Evolutionary conservation across 805 yeast genomes (phyloP).

Genomic region (Tetrapisispora phaffii): DNA sequence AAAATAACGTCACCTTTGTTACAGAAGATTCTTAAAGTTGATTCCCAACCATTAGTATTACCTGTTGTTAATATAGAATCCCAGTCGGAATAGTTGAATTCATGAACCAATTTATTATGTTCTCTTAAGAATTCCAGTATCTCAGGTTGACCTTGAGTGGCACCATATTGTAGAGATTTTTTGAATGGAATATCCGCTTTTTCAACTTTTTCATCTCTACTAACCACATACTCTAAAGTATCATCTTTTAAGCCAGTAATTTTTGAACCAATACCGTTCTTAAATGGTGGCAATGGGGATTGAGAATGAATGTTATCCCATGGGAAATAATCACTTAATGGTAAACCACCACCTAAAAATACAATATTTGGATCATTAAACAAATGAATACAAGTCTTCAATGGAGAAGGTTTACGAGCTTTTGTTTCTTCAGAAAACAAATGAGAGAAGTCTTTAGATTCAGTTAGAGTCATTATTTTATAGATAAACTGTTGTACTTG

Average conservation of each 20-base stretch:
- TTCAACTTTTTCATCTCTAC: conserved; percentile 34
- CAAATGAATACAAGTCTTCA: conserved; percentile 78
- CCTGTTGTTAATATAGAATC: conserved; percentile 63
- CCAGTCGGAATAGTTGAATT: conserved; percentile 56
- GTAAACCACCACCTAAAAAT: conserved; percentile 93
- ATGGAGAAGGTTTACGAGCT: conserved; percentile 65
- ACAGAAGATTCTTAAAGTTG: conserved; percentile 66
- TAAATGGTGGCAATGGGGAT: conserved; percentile 73
- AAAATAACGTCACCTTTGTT: conserved; percentile 74
- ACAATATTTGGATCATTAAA: conserved; percentile 64
- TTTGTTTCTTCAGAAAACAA: conserved; percentile 69
- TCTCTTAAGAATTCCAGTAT: conserved; percentile 57
- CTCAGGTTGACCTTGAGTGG: conserved; percentile 71
- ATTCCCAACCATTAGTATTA: conserved; percentile 85
- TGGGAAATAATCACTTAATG: conserved; percentile 85
- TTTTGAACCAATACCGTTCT: conserved; percentile 66
- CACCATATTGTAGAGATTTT: conserved; percentile 87
- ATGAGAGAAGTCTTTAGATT: conserved; percentile 65
- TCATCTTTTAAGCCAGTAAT: conserved; percentile 27
- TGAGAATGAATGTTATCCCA: conserved; percentile 65
- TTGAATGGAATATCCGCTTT: conserved; percentile 62
- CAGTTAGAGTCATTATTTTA: conserved; percentile 24
- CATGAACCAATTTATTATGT: conserved; percentile 52
- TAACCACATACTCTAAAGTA: conserved; percentile 12
- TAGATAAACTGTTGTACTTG: too few species aligned